Conservation (phyloP, 352 stramenopile species). For the Pythium monospermum region DNA sequence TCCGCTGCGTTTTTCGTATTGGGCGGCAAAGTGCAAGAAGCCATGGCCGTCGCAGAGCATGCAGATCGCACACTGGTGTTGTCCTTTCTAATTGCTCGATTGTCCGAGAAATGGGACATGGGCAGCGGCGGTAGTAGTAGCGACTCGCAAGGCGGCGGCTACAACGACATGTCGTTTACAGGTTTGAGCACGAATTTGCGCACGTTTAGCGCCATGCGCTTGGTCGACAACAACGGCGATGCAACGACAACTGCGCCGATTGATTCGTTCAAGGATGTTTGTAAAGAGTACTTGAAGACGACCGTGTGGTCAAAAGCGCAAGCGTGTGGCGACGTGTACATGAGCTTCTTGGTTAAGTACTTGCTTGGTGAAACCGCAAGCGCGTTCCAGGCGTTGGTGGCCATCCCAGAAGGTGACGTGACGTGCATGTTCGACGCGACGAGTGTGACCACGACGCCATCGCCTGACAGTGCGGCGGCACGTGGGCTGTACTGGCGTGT, state of each 20-base stretch:
- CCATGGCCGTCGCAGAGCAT: constrained; percentile 66
- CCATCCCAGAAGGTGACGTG: constrained; percentile 42
- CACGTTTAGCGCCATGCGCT: constrained; percentile 7
- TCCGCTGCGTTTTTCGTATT: constrained; percentile 83
- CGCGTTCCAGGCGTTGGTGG: constrained; percentile 50
- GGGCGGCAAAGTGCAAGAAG: constrained; percentile 70
- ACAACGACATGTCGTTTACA: constrained; percentile 46
- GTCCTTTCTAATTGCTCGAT: constrained; percentile 72
- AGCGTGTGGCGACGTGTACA: constrained; percentile 64
- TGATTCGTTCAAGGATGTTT: constrained; percentile 32
- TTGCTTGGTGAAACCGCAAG: constrained; percentile 38
- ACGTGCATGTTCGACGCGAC: constrained; percentile 45
- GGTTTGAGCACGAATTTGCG: constrained; percentile 50
- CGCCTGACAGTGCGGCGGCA: constrained; percentile 1
- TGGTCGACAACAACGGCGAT: constrained; percentile 9
- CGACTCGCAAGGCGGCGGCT: too few relatives aligned
- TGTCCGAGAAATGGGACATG: constrained; percentile 75
- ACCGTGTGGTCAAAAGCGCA: constrained; percentile 44
- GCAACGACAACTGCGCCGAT: background rate
- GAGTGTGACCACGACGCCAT: constrained; percentile 3
- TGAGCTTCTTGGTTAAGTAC: constrained; percentile 71
- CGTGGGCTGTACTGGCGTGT: constrained; percentile 60
- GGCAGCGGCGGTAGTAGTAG: constrained; percentile 28
- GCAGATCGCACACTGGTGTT: constrained; percentile 68
- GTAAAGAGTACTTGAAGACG: constrained; percentile 56